Evolutionary conservation across 306 rosid species (phyloP), one percentile per base, ranked within the genome.

Genomic region (Mucuna pruriens): DNA sequence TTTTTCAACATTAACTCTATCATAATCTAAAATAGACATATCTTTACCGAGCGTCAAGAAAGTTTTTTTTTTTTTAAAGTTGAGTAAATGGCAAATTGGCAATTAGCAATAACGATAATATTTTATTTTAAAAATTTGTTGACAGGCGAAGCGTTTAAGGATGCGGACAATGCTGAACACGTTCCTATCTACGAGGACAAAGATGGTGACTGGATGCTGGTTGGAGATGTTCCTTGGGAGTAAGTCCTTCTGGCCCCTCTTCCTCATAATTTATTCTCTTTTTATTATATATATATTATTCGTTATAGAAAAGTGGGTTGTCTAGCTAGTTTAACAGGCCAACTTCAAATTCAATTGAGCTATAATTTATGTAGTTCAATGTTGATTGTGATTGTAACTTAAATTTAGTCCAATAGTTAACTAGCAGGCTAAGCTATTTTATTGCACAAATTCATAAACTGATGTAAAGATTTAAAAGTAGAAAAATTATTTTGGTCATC

Each of bases 151-250:
- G 84, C 87, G 65, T 80, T 90, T 84, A 90, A 86, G 89, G 89
- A 84, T 80, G 87, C 75, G 66, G 91, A 90, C 34, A 82, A 58
- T 54, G 84, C 80, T 33, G 92, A 93, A 57, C 87, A 86, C 70
- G 88, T 87, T 64, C 89, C 90, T 29, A 91, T 93, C 71, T 93
- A 93, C 70, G 96, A 93, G 75, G 97, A 93, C 92, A 89, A 86
- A 73, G 97, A 93, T 66, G 94, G 93, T 65, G 97, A 66, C 72
- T 66, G 51, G 72, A 66, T 66, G 72, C 51, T 66, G 9, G 51
- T 66, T 66, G 51, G 72, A 66, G 72, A 66, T 66, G 72, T 66
- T 5, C 72, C 72, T 39, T 66, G 72, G 51, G 72, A 66, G 72
- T 93, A 88, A 91, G 97, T 87, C 55, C 49, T 78, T 77, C 63